Conservation (phyloP, 192 early-diverging fungal genomes). For the Lobosporangium transversale region DNA sequence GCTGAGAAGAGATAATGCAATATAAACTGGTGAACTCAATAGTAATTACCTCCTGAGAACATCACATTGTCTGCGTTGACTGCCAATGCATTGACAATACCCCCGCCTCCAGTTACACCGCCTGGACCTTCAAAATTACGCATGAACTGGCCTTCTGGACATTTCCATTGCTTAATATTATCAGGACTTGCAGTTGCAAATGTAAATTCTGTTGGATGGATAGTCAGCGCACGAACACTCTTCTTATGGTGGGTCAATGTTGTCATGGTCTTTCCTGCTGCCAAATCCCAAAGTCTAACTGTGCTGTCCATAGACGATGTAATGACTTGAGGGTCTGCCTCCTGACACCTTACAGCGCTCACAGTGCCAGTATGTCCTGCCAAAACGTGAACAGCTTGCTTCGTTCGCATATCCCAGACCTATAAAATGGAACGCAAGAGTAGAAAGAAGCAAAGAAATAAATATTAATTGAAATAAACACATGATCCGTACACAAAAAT, state of each 20-base stretch:
- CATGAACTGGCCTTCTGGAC: constrained; percentile 93
- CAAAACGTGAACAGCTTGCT: constrained; percentile 88
- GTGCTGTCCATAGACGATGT: constrained; percentile 95
- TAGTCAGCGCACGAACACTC: constrained; percentile 88
- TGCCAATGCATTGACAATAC: constrained; percentile 91
- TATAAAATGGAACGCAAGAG: too few species aligned
- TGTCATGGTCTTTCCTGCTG: constrained; percentile 93
- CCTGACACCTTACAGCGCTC: constrained; percentile 89
- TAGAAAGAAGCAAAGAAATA: too few species aligned
- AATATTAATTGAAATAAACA: too few species aligned
- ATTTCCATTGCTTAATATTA: constrained; percentile 97
- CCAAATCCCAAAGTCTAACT: constrained; percentile 95
- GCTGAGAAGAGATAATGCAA: not conserved
- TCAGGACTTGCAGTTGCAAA: constrained; percentile 92
- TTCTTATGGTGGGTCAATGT: constrained; percentile 99
- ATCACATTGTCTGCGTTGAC: constrained; percentile 94
- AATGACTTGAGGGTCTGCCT: constrained; percentile 96
- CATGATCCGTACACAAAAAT: too few species aligned
- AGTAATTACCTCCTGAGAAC: constrained; percentile 87
- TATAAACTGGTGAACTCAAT: too few species aligned
- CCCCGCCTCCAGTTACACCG: constrained; percentile 82
- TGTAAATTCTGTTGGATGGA: constrained; percentile 94
- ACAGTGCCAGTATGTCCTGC: constrained; percentile 91
- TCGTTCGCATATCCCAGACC: constrained; percentile 99
- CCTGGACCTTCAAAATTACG: constrained; percentile 91